These are phyloP conservation scores for Ceratobasidium sp. DNA, from an alignment of 1,284 basidiomycete genomes.

Conservation along the genomic window DNA sequence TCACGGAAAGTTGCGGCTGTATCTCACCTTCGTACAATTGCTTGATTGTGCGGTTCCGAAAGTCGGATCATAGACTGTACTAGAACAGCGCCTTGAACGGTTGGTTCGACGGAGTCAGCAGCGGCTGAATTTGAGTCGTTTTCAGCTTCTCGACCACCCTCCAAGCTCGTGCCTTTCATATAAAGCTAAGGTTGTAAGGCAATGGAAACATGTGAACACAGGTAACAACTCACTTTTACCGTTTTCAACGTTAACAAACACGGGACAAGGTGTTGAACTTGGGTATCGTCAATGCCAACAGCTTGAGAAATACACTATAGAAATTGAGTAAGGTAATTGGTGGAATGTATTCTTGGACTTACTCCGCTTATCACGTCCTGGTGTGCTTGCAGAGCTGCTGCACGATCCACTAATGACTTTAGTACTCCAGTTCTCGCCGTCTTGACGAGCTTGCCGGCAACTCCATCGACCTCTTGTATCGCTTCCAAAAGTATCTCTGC, in stretches of 20 bases:
- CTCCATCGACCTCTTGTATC: conserved; percentile 64
- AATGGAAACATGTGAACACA: background rate
- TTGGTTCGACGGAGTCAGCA: conserved; percentile 66
- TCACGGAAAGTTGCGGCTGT: background rate
- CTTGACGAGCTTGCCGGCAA: conserved; percentile 57
- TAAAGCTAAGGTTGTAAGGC: conserved; percentile 10
- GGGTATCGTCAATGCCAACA: conserved; percentile 66
- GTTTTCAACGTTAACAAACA: conserved; percentile 75
- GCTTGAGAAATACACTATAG: conserved; percentile 70
- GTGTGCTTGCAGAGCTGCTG: conserved; percentile 61
- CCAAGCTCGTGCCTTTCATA: conserved; percentile 49
- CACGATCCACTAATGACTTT: conserved; percentile 77
- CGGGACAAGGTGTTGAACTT: conserved; percentile 68
- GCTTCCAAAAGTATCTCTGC: conserved; percentile 69
- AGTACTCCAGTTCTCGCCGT: conserved; percentile 74
- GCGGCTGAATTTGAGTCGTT: conserved; percentile 39
- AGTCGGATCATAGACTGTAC: conserved; percentile 84
- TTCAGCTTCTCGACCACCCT: conserved; percentile 47
- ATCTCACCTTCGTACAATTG: conserved; percentile 75
- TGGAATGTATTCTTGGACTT: conserved; percentile 45
- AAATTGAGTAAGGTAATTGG: conserved; percentile 1
- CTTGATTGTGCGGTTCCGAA: conserved; percentile 70
- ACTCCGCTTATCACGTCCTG: conserved; percentile 60
- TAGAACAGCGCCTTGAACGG: conserved; percentile 87
- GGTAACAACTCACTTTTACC: conserved; percentile 61